Evolutionary conservation across 2,329 filamentous ascomycete genomes (phyloP), one percentile per base, ranked within the genome.

Genomic region (Sporothrix curviconia): DNA sequence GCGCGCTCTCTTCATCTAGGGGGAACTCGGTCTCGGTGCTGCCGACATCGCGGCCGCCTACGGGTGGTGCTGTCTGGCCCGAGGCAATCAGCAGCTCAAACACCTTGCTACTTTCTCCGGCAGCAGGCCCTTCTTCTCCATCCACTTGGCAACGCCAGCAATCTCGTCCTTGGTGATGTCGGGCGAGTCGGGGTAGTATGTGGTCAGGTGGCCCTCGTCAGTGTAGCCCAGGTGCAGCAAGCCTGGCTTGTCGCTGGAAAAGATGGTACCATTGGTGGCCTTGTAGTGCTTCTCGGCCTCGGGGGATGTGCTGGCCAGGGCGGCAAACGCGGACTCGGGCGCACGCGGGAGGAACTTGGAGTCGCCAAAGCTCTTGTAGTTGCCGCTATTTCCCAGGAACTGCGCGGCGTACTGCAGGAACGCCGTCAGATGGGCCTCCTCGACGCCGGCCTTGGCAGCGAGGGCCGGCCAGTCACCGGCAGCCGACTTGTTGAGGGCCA

Each of bases 301-400:
- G 2, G 81, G 72, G 0, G 78, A 78, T 15, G 80, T 78, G 15
- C 78, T 76, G 44, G 86, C 85, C 34, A 92, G 76, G 60, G 85
- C 80, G 52, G 82, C 78, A 59, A 92, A 79, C 5, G 78, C 80
- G 59, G 81, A 79, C 63, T 84, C 79, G 7, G 79, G 76, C 66
- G 87, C 83, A 64, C 88, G 79, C 2, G 89, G 89, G 58, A 94
- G 80, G 68, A 94, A 92, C 69, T 94, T 94, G 65, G 86, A 82
- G 71, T 94, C 89, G 43, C 90, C 90, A 66, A 92, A 92, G 64
- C 87, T 87, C 75, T 92, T 92, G 75, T 92, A 94, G 71, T 94
- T 94, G 62, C 90, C 88, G 61, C 79, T 79, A 68, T 92, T 94
- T 44, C 87, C 87, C 3, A 94, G 76, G 70, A 94, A 91, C 71